Base-by-base conservation (phyloP, 768 basidiomycete species). In the Mycena galopus region DNA sequence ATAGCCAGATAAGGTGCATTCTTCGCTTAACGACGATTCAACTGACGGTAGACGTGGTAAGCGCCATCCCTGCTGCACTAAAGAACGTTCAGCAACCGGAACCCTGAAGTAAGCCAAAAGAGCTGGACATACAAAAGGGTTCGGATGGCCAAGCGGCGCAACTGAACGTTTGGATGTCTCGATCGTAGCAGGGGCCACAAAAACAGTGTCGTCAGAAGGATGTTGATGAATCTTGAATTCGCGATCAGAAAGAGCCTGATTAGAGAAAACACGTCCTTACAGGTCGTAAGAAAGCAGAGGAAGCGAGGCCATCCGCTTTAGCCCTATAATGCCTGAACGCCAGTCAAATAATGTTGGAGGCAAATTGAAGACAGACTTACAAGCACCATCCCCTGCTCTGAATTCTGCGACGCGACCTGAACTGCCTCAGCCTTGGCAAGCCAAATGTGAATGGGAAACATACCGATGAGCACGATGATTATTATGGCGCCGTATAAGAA, bases 211-310 rank as follows among this genome's bases (percentile, higher is more conserved):
- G 86, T 88, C 29, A 87, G 77, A 32, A 83, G 76, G 32, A 86
- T 44, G 67, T 81, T 85, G 71, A 86, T 77, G 69, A 73, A 77
- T 12, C 80, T 82, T 60, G 7, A n/a, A 5, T 65, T 0, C 23
- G 17, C 11, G 37, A 32, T 67, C 29, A 66, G 62, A 35, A 19
- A 27, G 8, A 11, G 33, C n/a, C 55, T 19, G 29, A 35, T n/a
- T 30, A 25, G 37, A 56, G 69, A 23, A 17, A 57, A 59, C 55
- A 14, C 42, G 67, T 23, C 30, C 6, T 2, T 72, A 88, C 83
- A 88, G 75, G 69, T 90, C 88, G 76, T 86, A 89, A 2, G 79
- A 77, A 27, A 89, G 77, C 2, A 90, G 78, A 11, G 86, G 80
- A 30, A 88, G 82, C 1, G 86, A 87, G 0, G 85, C 85, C 9